phyloP scores from a whole-genome alignment of 139 green algal genomes.

The Raphidocelis subcapitata region DNA sequence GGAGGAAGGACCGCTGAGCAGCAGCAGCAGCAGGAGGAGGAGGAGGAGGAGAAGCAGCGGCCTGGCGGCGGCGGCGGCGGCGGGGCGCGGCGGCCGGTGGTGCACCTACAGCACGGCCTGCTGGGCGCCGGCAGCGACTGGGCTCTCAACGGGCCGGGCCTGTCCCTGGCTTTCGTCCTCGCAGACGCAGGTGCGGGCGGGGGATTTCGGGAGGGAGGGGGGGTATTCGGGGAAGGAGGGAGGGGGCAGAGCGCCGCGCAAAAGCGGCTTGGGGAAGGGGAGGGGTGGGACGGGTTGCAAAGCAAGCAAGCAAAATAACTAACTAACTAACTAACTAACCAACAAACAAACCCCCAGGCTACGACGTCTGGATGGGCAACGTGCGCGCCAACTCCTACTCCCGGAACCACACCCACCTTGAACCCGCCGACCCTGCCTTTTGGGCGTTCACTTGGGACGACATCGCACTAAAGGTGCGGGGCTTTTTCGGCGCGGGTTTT shows the following conservation, averaged over 20 bases:
- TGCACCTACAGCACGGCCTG: slow-evolving; percentile 80
- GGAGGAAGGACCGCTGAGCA: neutral
- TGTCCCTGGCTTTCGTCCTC: slow-evolving; percentile 71
- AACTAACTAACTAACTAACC: no score
- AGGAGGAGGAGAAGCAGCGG: neutral
- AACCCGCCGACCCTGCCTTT: slow-evolving; percentile 26
- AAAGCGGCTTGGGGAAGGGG: no score
- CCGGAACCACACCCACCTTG: slow-evolving; percentile 39
- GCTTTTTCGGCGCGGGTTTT: neutral
- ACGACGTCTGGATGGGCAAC: slow-evolving; percentile 67
- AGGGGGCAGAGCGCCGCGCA: no score
- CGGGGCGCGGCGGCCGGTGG: slow-evolving; percentile 33
- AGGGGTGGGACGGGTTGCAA: no score
- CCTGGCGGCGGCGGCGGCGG: neutral
- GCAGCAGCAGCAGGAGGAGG: no score
- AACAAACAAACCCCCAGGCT: no score
- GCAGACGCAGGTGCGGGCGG: slow-evolving; percentile 55
- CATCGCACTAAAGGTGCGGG: slow-evolving; percentile 29
- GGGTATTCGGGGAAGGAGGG: no score
- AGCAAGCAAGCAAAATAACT: no score
- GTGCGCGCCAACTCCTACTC: slow-evolving; percentile 50
- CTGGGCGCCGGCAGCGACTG: slow-evolving; percentile 75
- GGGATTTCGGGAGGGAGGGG: no score
- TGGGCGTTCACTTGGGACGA: slow-evolving; percentile 66
- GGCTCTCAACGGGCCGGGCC: slow-evolving; percentile 59